Conservation (phyloP, 1,139 yeast genomes). For the Zygosaccharomyces sapae region DNA sequence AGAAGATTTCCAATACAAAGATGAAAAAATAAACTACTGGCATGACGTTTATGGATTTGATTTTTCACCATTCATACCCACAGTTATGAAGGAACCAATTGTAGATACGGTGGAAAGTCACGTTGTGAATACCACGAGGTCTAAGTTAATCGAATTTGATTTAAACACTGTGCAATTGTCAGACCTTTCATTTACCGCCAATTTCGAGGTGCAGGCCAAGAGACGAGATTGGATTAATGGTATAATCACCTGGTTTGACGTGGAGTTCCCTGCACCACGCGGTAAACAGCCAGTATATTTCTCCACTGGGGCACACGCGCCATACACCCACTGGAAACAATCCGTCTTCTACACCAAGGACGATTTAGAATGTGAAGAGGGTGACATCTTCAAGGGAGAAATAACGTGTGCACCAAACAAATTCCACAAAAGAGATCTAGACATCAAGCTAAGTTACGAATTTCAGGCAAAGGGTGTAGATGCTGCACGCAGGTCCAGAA, state of each 20-base stretch:
- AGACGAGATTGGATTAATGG: slow-evolving; percentile 86
- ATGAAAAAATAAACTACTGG: slow-evolving; percentile 93
- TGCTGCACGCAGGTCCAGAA: slow-evolving; percentile 49
- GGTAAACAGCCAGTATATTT: slow-evolving; percentile 52
- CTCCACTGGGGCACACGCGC: slow-evolving; percentile 77
- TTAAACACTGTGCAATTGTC: slow-evolving; percentile 82
- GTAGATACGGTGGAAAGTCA: slow-evolving; percentile 87
- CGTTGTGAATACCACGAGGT: slow-evolving; percentile 68
- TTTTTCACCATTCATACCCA: slow-evolving; percentile 64
- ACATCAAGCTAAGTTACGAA: slow-evolving; percentile 54
- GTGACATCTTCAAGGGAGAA: slow-evolving; percentile 69
- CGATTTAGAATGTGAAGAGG: slow-evolving; percentile 71
- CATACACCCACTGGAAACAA: slow-evolving; percentile 95
- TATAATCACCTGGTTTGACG: slow-evolving; percentile 90
- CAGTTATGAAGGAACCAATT: slow-evolving; percentile 89
- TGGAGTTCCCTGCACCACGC: slow-evolving; percentile 69
- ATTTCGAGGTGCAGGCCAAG: slow-evolving; percentile 66
- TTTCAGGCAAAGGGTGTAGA: slow-evolving; percentile 52
- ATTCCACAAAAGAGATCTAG: slow-evolving; percentile 79
- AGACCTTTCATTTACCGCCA: slow-evolving; percentile 68
- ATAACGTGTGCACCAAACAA: slow-evolving; percentile 74
- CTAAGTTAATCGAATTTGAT: slow-evolving; percentile 75
- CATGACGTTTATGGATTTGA: slow-evolving; percentile 96
- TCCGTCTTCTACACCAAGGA: slow-evolving; percentile 88
- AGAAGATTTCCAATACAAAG: slow-evolving; percentile 92